Evolutionary conservation across 495 filamentous ascomycete genomes (phyloP).

Genomic region (Saxispiralis lemnorum): DNA sequence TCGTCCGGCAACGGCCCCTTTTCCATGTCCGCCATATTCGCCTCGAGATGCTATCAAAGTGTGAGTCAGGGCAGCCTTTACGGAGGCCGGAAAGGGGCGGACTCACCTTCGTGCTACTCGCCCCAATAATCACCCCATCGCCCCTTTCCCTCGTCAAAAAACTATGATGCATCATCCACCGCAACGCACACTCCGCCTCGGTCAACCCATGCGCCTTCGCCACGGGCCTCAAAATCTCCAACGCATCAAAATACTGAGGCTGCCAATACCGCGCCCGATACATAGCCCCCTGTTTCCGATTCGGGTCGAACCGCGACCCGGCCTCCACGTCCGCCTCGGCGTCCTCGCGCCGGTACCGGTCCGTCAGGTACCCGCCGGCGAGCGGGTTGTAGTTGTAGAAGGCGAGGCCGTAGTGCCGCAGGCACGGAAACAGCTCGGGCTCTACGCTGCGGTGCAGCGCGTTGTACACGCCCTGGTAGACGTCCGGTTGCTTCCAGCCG

Average conservation of each 20-base stretch:
- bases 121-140: conserved; percentile 30
- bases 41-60: conserved; percentile 20
- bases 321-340: conserved; percentile 23
- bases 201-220: conserved; percentile 30
- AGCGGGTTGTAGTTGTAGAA: conserved; percentile 36
- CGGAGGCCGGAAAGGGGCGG: not conserved
- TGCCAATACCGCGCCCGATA: conserved; percentile 31
- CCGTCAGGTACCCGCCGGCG: conserved; percentile 35
- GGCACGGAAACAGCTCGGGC: conserved; percentile 33
- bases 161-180: conserved; percentile 33
- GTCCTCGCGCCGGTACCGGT: conserved; percentile 21
- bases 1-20: conserved; percentile 27
- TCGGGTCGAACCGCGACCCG: conserved; percentile 30
- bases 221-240: conserved; percentile 29
- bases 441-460: conserved; percentile 38
- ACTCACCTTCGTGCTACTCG: conserved; percentile 18
- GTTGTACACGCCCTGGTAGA: conserved; percentile 53
- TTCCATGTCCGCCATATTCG: conserved; percentile 24
- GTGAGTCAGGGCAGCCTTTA: conserved; percentile 24
- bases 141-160: conserved; percentile 23
- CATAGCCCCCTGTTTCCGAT: conserved; percentile 23
- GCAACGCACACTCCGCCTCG: conserved; percentile 28
- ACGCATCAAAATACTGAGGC: conserved; percentile 29
- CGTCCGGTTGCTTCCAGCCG: conserved; percentile 38
- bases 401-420: conserved; percentile 34